phyloP scores from a whole-genome alignment of 345 rosid species.

The Laguncularia racemosa region DNA sequence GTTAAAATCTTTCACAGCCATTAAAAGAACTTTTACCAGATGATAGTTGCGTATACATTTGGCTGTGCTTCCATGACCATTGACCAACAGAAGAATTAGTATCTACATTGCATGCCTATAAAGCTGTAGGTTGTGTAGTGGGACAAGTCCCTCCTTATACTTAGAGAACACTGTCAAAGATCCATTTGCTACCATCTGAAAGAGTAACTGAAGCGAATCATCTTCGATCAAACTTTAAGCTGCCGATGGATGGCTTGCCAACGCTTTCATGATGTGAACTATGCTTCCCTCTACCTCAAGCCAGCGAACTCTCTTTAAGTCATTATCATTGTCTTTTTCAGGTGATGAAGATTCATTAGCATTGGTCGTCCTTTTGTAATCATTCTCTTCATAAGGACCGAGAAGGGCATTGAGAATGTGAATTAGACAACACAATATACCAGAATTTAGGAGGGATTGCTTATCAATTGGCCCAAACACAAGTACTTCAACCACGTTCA shows the following conservation, averaged over 20 bases:
- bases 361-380: conserved; percentile 21
- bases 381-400: conserved; percentile 42
- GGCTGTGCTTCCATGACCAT: conserved; percentile 93
- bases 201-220: conserved; percentile 79
- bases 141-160: conserved; percentile 68
- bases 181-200: conserved; percentile 91
- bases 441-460: too few relatives aligned
- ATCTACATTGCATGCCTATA: conserved; percentile 99
- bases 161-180: conserved; percentile 61
- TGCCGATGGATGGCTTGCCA: conserved; percentile 88
- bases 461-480: too few relatives aligned
- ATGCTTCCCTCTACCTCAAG: conserved; percentile 98
- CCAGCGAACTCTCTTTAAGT: conserved; percentile 39
- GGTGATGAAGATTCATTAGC: conserved; percentile 24
- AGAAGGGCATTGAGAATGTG: conserved; percentile 70
- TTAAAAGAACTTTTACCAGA: conserved; percentile 90
- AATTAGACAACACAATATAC: conserved; percentile 74
- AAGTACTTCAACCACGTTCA: too few relatives aligned
- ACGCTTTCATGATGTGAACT: conserved; percentile 96
- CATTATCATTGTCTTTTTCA: conserved; percentile 34
- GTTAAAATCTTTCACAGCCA: conserved; percentile 92
- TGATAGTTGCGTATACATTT: conserved; percentile 85
- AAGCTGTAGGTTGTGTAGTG: conserved; percentile 88
- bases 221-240: conserved; percentile 97
- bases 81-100: conserved; percentile 88